Base-by-base conservation (phyloP, 768 basidiomycete species). In the Amanita molliuscula region DNA sequence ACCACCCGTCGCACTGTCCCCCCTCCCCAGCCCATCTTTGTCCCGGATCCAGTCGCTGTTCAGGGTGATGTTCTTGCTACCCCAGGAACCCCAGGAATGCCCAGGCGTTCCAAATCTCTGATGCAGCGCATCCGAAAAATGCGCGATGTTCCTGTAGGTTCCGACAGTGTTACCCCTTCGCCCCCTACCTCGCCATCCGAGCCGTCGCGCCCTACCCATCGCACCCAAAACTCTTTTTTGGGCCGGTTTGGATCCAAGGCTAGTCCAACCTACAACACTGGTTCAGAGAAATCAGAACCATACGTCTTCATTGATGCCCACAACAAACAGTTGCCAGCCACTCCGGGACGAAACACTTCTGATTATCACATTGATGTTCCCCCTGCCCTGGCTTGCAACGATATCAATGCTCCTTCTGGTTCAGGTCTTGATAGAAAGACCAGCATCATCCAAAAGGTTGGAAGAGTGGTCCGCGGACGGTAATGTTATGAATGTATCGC, bases 51-150 rank as follows among this genome's bases (percentile, higher is more conserved):
- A 25, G 54, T 66, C 53, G 66, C 70, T 33, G 73, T 45, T 53
- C 73, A 51, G 51, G 62, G 7, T 60, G 65, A 13, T 71, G 70
- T 5, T 71, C 77, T 6, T 72, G 74, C 18, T 61, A 68, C 20
- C 15, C 68, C 73, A n/a, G 70, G 65, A 29, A 68, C 20, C 15
- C 68, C 73, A n/a, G 70, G 65, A 29, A 67, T 68, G 33, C 78
- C 84, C 7, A 85, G 83, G 62, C 83, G 89, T 25, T 79, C 78
- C 56, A 89, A 81, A 65, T 89, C 86, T 11, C 68, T 93, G 55
- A 91, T 92, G 78, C 84, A 91, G 41, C 84, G 89, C 49, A 86
- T 93, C 61, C 81, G 86, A 52, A 87, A 81, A 66, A 90, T 91
- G 87, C 81, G 88, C 31, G 88, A 91, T 58, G 81, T 90, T 1